Evolutionary conservation across 108 stramenopile genomes (phyloP).

Genomic region (Chaetoceros tenuissimus): DNA sequence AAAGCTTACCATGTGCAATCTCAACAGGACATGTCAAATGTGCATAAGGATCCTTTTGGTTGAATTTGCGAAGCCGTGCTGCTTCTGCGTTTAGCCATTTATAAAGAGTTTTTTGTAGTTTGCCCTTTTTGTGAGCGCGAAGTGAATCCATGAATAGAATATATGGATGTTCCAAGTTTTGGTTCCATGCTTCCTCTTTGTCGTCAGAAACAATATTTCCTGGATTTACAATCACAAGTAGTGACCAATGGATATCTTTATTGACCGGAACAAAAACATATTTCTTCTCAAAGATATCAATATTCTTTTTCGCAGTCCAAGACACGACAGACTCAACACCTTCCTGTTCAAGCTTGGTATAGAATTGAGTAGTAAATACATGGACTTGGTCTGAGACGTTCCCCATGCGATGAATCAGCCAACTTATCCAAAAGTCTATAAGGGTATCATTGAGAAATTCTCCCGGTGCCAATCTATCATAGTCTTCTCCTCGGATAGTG

Average conservation of each 20-base stretch:
- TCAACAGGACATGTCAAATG: background rate
- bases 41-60: background rate
- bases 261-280: constrained; percentile 92
- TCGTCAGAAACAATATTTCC: constrained; percentile 32
- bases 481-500: constrained; percentile 56
- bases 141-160: constrained; percentile 81
- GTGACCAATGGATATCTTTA: constrained; percentile 90
- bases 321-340: constrained; percentile 56
- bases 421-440: constrained; percentile 86
- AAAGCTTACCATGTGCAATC: background rate
- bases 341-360: constrained; percentile 52
- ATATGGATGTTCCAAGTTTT: constrained; percentile 23
- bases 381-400: constrained; percentile 19
- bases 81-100: constrained; percentile 77
- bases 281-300: constrained; percentile 84
- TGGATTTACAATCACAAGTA: constrained; percentile 89
- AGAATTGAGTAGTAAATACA: constrained; percentile 86
- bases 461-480: constrained; percentile 39
- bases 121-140: constrained; percentile 49
- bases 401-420: constrained; percentile 33
- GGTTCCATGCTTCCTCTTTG: background rate
- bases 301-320: constrained; percentile 72
- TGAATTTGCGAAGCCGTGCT: constrained; percentile 30
- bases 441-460: constrained; percentile 83
- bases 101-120: constrained; percentile 28